These are phyloP conservation scores for Exutisphaerella laricina DNA, from an alignment of 2,329 filamentous ascomycete genomes.

Conservation along the genomic window DNA sequence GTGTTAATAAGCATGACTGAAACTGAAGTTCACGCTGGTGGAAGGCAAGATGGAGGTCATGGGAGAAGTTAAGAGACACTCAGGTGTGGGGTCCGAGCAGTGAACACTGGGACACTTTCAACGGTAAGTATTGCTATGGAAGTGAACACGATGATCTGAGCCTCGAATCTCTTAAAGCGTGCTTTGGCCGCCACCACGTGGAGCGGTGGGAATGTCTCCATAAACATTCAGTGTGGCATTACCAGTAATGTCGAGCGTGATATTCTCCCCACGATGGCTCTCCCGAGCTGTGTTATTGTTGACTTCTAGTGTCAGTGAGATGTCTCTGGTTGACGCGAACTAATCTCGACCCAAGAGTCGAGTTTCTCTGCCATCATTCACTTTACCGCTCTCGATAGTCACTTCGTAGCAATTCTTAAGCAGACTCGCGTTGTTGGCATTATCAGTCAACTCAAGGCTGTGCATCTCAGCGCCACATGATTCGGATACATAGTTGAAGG, in stretches of 20 bases:
- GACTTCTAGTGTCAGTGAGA: conserved; percentile 47
- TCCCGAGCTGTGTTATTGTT: conserved; percentile 49
- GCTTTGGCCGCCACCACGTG: no score
- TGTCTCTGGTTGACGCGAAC: conserved; percentile 51
- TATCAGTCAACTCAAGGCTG: conserved; percentile 47
- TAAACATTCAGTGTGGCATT: conserved; percentile 41
- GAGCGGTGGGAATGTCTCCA: no score
- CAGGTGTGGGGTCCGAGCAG: no score
- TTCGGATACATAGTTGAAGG: conserved; percentile 49
- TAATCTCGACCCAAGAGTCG: conserved; percentile 49
- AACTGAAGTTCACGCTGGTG: no score
- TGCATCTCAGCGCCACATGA: conserved; percentile 51
- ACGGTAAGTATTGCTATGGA: no score
- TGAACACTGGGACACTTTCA: no score
- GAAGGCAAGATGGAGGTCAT: no score
- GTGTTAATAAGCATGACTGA: no score
- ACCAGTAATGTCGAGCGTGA: conserved; percentile 46
- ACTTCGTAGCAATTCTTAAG: conserved; percentile 58
- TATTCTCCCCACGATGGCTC: conserved; percentile 51
- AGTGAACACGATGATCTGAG: no score
- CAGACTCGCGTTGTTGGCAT: conserved; percentile 53
- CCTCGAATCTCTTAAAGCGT: no score
- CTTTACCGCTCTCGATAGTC: conserved; percentile 44
- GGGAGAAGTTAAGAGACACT: no score
- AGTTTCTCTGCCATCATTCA: conserved; percentile 53